Evolutionary conservation across 148 eudicot species (phyloP), one percentile per base, ranked within the genome.

Genomic region (Mesembryanthemum crystallinum): DNA sequence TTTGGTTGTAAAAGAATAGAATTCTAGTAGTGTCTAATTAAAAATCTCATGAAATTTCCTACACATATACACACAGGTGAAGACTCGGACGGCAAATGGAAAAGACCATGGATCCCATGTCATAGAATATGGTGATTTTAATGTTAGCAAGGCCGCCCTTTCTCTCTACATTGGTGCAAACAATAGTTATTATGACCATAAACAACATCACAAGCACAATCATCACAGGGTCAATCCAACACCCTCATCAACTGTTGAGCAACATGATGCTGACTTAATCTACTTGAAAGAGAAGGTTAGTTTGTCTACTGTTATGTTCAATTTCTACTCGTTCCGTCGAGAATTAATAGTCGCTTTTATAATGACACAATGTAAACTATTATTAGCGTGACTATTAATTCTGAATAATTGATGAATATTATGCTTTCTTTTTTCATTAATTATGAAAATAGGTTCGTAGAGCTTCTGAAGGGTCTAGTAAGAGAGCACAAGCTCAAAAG

Each of bases 251-350:
- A 55, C 33, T 18, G 78, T 82, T 73, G 75, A 82, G 69, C 82
- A 79, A 71, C 85, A 82, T 51, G 79, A 82, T 15, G 85, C 82
- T 32, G 82, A 82, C 42, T 65, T 82, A 10, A 55, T 78, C 61
- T 74, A 82, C 35, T 66, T 82, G 15, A 33, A 45, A 63, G 73
- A 45, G 24, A 82, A 82, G 85, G 85, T 82, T n/a, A n/a, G n/a
- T n/a, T 23, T 13, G 37, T 76, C 55, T 45, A 39, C 21, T 32
- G n/a, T n/a, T n/a, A n/a, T n/a, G n/a, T n/a, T n/a, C n/a, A n/a
- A n/a, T n/a, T n/a, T n/a, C n/a, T n/a, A n/a, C n/a, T n/a, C n/a
- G n/a, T n/a, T n/a, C n/a, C n/a, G n/a, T n/a, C n/a, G n/a, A n/a
- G n/a, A n/a, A n/a, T n/a, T n/a, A n/a, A n/a, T n/a, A n/a, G n/a